Evolutionary conservation across 768 basidiomycete species (phyloP).

Genomic region (Pleurotus citrinopileatus): DNA sequence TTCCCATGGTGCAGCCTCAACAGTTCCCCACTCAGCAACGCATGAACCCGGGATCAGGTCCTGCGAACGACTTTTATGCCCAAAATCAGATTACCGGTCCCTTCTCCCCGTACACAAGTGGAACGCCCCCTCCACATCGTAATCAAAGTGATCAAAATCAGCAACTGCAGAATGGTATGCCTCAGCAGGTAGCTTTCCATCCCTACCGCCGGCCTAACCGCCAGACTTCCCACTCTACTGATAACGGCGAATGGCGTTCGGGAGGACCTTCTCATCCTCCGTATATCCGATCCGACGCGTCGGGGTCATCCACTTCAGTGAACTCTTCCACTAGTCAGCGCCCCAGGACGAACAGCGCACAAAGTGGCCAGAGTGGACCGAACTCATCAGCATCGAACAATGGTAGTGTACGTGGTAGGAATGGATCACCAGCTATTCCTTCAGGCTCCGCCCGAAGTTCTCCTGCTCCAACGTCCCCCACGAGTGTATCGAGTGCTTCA

Average conservation of each 20-base stretch:
- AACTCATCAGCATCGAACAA: slow-evolving; percentile 28
- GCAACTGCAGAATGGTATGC: slow-evolving; percentile 32
- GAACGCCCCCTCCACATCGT: slow-evolving; percentile 65
- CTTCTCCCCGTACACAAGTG: slow-evolving; percentile 67
- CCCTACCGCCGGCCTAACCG: slow-evolving; percentile 76
- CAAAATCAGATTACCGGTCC: slow-evolving; percentile 44
- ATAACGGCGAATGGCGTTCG: slow-evolving; percentile 48
- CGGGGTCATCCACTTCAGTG: slow-evolving; percentile 75
- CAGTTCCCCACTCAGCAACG: slow-evolving; percentile 41
- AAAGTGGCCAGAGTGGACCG: slow-evolving; percentile 50
- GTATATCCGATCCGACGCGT: slow-evolving; percentile 77
- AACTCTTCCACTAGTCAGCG: slow-evolving; percentile 63
- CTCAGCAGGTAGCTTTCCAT: slow-evolving; percentile 63
- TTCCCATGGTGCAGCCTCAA: slow-evolving; percentile 44
- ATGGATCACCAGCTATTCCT: slow-evolving; percentile 26
- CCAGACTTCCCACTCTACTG: slow-evolving; percentile 35
- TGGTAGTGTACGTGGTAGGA: slow-evolving; percentile 35
- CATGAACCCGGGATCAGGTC: slow-evolving; percentile 28
- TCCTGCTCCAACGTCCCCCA: slow-evolving; percentile 14
- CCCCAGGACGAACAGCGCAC: slow-evolving; percentile 69
- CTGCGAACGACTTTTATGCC: slow-evolving; percentile 52
- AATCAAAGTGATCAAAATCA: slow-evolving; percentile 42
- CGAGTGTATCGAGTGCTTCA: slow-evolving; percentile 10
- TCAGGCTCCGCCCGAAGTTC: slow-evolving; percentile 26
- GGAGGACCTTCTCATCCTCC: slow-evolving; percentile 62